Conservation (phyloP, 2,329 filamentous ascomycete species). For the Emergomyces pasteurianus region DNA sequence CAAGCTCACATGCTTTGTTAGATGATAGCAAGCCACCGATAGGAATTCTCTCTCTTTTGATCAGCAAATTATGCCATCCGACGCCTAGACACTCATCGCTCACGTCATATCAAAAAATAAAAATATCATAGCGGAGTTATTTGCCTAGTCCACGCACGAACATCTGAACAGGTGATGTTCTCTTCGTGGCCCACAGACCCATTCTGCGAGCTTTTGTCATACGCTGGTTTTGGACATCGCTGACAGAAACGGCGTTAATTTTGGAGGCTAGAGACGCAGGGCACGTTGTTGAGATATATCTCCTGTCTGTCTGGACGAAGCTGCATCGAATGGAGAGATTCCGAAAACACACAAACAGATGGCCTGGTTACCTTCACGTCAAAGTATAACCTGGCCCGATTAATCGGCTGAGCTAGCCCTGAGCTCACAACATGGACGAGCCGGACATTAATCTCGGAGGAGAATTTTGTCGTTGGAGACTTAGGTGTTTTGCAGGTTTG, state of each 20-base stretch:
- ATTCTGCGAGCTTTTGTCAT: constrained; percentile 80
- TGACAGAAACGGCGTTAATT: constrained; percentile 66
- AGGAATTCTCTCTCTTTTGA: constrained; percentile 18
- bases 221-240: constrained; percentile 63
- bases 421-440: constrained; percentile 64
- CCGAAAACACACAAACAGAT: neutral
- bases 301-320: neutral
- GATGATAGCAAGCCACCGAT: neutral
- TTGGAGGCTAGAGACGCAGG: constrained; percentile 83
- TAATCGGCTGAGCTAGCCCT: constrained; percentile 44
- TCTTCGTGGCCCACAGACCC: constrained; percentile 82
- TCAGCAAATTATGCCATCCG: constrained; percentile 59
- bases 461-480: constrained; percentile 43
- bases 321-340: neutral
- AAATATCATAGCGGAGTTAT: constrained; percentile 54
- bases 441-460: constrained; percentile 69
- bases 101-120: constrained; percentile 61
- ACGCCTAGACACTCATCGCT: constrained; percentile 64
- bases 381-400: neutral
- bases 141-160: constrained; percentile 37
- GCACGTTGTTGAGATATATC: constrained; percentile 57
- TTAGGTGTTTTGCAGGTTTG: neutral
- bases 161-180: constrained; percentile 48
- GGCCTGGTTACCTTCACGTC: too few relatives aligned
- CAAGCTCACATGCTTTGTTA: neutral